A percentile compares a stretch with the other conserved stretches of the same genome.
Evolutionary conservation across 129 eudicot species (phyloP).

Genomic region (Centaurea solstitialis): DNA sequence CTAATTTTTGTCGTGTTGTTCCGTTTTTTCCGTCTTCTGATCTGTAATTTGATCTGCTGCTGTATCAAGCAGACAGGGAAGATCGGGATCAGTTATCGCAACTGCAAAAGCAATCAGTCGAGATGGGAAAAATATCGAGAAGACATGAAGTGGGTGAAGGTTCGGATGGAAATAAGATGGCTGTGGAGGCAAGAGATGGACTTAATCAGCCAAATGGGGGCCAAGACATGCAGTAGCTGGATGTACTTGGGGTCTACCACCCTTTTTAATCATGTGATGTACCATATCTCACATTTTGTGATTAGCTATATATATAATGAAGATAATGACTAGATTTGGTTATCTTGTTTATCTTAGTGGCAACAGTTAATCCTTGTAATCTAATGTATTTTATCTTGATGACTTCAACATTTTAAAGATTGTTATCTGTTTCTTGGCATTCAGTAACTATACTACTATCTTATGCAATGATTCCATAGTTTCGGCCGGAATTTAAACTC

Average conservation of each 20-base stretch:
- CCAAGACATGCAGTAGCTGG: conserved; percentile 20
- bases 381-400: conserved; percentile 23
- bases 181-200: conserved; percentile 2
- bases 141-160: conserved; percentile 46
- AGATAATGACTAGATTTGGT: conserved; percentile 19
- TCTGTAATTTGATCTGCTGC: conserved; percentile 12
- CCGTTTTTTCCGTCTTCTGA: conserved; percentile 11
- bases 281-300: not conserved
- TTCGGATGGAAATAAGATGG: conserved; percentile 37
- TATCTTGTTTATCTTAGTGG: not conserved
- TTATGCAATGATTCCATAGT: not conserved
- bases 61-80: conserved; percentile 37
- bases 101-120: conserved; percentile 36
- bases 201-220: conserved; percentile 30
- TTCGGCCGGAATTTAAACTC: not conserved
- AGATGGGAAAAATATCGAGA: conserved; percentile 30
- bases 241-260: conserved; percentile 10
- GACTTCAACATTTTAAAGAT: conserved; percentile 16
- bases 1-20: not conserved
- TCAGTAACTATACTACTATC: conserved; percentile 6
- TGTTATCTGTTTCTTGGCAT: not conserved
- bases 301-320: not conserved
- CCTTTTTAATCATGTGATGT: conserved; percentile 9
- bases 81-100: conserved; percentile 33
- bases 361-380: conserved; percentile 10